Evolutionary conservation across 2,329 filamentous ascomycete species (phyloP).

Genomic region (Thyridium curvatum): DNA sequence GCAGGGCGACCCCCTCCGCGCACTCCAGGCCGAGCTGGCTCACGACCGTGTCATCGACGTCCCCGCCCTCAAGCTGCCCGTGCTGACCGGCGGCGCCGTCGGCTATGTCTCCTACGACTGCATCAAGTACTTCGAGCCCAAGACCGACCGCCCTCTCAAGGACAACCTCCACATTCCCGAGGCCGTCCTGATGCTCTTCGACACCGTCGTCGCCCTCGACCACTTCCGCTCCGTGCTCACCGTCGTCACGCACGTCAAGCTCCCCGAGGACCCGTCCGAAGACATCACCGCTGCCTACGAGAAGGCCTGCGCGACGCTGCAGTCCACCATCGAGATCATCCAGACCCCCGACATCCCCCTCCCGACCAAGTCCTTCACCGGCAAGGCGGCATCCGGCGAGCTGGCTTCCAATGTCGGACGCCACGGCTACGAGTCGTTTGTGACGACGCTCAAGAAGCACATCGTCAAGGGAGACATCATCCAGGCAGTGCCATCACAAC

Average conservation of each 20-base stretch:
- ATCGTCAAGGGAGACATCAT: constrained; percentile 93
- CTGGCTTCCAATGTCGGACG: constrained; percentile 91
- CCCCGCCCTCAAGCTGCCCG: constrained; percentile 75
- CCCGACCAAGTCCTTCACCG: constrained; percentile 69
- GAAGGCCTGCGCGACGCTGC: constrained; percentile 57
- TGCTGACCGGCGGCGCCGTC: constrained; percentile 85
- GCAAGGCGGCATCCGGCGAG: constrained; percentile 44
- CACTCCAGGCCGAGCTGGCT: constrained; percentile 73
- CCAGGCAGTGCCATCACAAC: constrained; percentile 92
- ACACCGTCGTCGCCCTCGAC: constrained; percentile 91
- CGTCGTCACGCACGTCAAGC: constrained; percentile 64
- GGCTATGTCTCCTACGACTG: constrained; percentile 98
- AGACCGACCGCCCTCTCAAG: constrained; percentile 82
- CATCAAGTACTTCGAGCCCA: constrained; percentile 93
- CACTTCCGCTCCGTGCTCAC: constrained; percentile 91
- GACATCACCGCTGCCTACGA: constrained; percentile 64
- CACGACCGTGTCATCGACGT: constrained; percentile 69
- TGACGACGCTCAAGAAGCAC: constrained; percentile 79
- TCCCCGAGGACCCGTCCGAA: constrained; percentile 41
- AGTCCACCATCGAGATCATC: constrained; percentile 63
- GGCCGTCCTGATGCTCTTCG: constrained; percentile 93
- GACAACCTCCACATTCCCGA: constrained; percentile 87
- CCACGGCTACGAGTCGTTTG: constrained; percentile 84
- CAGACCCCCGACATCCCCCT: constrained; percentile 69
- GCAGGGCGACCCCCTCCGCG: constrained; percentile 75